These are phyloP conservation scores for Dactylellina sp. DNA, from an alignment of 2,329 filamentous ascomycete genomes.

Conservation along the genomic window DNA sequence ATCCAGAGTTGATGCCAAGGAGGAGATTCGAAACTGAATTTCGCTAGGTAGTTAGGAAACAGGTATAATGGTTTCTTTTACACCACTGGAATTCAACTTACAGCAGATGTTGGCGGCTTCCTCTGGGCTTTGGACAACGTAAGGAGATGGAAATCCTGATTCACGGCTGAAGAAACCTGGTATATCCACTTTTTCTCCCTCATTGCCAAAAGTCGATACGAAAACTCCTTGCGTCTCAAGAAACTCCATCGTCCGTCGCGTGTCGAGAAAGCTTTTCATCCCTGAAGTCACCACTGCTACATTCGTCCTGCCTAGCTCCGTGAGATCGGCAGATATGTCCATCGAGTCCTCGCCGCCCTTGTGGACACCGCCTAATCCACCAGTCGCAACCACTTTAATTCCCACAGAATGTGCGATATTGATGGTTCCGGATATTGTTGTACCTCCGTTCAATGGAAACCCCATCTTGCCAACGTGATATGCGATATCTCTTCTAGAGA, in stretches of 20 bases:
- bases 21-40: conserved; percentile 70
- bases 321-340: conserved; percentile 95
- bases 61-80: no score
- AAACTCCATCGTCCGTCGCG: conserved; percentile 85
- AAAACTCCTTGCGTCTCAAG: conserved; percentile 77
- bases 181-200: conserved; percentile 77
- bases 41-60: neutral
- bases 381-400: conserved; percentile 93
- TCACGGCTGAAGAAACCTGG: conserved; percentile 93
- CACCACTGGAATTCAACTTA: conserved; percentile 61
- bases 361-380: conserved; percentile 93
- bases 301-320: conserved; percentile 87
- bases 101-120: conserved; percentile 90
- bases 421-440: conserved; percentile 94
- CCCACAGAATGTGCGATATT: conserved; percentile 85
- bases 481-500: conserved; percentile 86
- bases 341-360: conserved; percentile 85
- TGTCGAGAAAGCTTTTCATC: conserved; percentile 96
- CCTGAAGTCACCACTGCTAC: conserved; percentile 90
- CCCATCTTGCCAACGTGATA: conserved; percentile 81
- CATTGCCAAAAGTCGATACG: conserved; percentile 86
- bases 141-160: conserved; percentile 83
- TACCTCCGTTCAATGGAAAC: conserved; percentile 79
- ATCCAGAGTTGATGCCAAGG: conserved; percentile 79
- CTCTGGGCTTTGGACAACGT: conserved; percentile 77